These are phyloP conservation scores for Hypoxylon sp. DNA, from an alignment of 2,329 filamentous ascomycete species.

Conservation along the genomic window DNA sequence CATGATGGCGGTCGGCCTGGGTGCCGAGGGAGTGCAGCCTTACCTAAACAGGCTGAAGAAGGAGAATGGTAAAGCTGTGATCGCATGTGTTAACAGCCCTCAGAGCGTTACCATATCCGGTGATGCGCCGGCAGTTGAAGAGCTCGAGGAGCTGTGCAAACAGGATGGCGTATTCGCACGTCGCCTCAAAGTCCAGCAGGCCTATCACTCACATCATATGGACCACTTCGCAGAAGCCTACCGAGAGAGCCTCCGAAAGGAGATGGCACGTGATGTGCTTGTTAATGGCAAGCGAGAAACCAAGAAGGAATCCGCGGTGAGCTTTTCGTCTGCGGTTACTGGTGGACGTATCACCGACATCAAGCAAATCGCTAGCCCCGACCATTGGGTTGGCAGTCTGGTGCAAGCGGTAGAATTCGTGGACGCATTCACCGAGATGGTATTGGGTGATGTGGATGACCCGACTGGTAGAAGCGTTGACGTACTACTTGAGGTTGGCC, in stretches of 20 bases:
- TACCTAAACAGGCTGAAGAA: constrained; percentile 21
- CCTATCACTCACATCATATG: constrained; percentile 34
- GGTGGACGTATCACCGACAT: constrained; percentile 15
- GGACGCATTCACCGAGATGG: constrained; percentile 35
- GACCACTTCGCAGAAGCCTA: constrained; percentile 18
- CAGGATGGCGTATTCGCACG: constrained; percentile 27
- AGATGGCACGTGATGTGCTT: background rate
- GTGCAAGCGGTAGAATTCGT: constrained; percentile 40
- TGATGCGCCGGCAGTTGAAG: constrained; percentile 18
- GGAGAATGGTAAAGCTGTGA: background rate
- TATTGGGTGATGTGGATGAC: constrained; percentile 4
- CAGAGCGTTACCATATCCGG: constrained; percentile 30
- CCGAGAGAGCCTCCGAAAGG: background rate
- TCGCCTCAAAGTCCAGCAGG: constrained; percentile 23
- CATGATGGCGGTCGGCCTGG: constrained; percentile 33
- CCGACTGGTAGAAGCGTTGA: constrained; percentile 23
- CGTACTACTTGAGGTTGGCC: constrained; percentile 43
- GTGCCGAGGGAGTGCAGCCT: constrained; percentile 2
- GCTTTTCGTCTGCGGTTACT: constrained; percentile 29
- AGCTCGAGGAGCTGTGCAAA: constrained; percentile 4
- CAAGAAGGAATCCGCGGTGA: background rate
- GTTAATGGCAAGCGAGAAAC: background rate
- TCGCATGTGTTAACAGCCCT: constrained; percentile 36
- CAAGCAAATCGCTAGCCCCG: constrained; percentile 7
- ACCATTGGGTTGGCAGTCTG: constrained; percentile 41